Base-by-base conservation (phyloP, 768 basidiomycete species). In the Daedaleopsis sinensis region DNA sequence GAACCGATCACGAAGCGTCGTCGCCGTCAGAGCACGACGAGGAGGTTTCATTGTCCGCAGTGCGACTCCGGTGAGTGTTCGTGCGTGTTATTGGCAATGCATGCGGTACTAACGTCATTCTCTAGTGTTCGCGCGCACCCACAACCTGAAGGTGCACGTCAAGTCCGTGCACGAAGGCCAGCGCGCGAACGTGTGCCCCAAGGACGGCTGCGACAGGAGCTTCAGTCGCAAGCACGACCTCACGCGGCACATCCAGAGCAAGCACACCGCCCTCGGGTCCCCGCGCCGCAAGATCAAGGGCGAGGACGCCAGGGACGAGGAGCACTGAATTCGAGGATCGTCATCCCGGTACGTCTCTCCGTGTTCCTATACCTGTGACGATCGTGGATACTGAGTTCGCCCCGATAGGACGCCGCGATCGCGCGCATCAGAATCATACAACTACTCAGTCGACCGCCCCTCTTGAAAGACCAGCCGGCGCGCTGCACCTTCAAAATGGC, bases 161-260 rank as follows among this genome's bases (percentile, higher is more conserved):
- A 43, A 52, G 23, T 27, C 57, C 42, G 58, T 59, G 43, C 62
- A 63, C 54, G 13, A 46, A 1, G 19, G 37, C 11, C 10, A 38
- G 48, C 62, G 62, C 11, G 18, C 24, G 8, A 37, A 44, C 48
- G 23, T n/a, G 3, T 63, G 62, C 62, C 23, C 19, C 1, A 5
- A 44, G 23, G 47, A 37, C 1, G 52, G 27, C 18, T 63, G 62
- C 35, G 2, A 5, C 11, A 35, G 18, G 35, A 11, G 37, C 23
- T 63, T 63, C 55, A 42, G 53, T 16, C 62, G 62, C 35, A 43
- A 47, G 54, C 62, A 63, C 49, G 62, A 63, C 49, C 54, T 59
- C 57, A 16, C 16, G 2, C 57, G 62, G 1, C 62, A 63, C 54
- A 21, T 47, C 43, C 47, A 51, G 13, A 27, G 21, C 3, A 63